Percentiles rank a stretch among this genome's conserved stretches.
phyloP scores from a whole-genome alignment of 768 basidiomycete species.

The Amanita thiersii region DNA sequence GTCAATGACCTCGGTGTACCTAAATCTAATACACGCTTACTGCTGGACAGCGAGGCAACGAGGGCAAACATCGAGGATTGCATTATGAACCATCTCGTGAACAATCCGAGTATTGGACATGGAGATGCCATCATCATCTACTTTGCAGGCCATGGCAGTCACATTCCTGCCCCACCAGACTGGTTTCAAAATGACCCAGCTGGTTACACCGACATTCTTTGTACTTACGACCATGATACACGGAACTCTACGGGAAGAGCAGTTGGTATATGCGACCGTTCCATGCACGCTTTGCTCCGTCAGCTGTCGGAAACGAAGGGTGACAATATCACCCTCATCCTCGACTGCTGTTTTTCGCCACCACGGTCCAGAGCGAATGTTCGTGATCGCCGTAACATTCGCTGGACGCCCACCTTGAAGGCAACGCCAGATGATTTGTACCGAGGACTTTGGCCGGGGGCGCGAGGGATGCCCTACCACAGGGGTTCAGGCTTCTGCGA shows the following conservation, averaged over 20 bases:
- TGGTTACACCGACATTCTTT: conserved; percentile 44
- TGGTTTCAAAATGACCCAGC: conserved; percentile 42
- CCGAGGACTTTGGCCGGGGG: conserved; percentile 44
- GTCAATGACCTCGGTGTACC: conserved; percentile 49
- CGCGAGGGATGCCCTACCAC: conserved; percentile 27
- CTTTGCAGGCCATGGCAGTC: conserved; percentile 70
- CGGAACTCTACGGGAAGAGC: conserved; percentile 36
- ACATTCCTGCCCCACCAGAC: conserved; percentile 42
- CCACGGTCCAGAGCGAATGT: conserved; percentile 25
- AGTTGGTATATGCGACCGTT: conserved; percentile 62
- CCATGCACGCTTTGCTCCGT: conserved; percentile 50
- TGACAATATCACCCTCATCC: conserved; percentile 60
- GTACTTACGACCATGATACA: conserved; percentile 59
- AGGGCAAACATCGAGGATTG: conserved; percentile 51
- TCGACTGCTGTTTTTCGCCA: conserved; percentile 58
- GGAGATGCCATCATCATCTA: conserved; percentile 64
- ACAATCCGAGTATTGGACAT: conserved; percentile 48
- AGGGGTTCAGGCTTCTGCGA: conserved; percentile 38
- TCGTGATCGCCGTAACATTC: conserved; percentile 39
- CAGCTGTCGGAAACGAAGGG: conserved; percentile 52
- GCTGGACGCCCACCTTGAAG: conserved; percentile 56
- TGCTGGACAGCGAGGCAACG: conserved; percentile 53
- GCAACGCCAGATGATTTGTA: conserved; percentile 47
- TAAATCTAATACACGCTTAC: conserved; percentile 43
- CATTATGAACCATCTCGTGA: conserved; percentile 55